Conservation (phyloP, 1,284 basidiomycete genomes). For the Moniliella sp. region DNA sequence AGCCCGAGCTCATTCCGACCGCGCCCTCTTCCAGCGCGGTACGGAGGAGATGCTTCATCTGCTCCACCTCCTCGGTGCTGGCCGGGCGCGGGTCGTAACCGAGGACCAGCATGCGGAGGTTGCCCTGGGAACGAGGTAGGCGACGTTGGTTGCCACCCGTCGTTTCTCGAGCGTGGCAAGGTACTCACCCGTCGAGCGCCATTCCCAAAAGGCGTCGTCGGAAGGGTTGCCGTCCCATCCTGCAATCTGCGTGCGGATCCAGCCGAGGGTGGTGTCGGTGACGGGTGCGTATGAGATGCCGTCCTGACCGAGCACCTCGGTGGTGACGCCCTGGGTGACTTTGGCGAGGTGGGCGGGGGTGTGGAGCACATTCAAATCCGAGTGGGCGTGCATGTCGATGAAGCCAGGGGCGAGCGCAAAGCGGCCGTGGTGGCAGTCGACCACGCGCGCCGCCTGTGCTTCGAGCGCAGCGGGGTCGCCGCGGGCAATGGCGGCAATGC, state of each 20-base stretch:
- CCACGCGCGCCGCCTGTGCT: background rate
- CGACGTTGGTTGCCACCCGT: constrained; percentile 29
- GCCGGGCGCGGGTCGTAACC: constrained; percentile 25
- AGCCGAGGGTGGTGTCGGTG: background rate
- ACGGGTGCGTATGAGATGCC: constrained; percentile 31
- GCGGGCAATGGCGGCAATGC: background rate
- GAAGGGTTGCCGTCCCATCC: constrained; percentile 35
- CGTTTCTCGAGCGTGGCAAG: constrained; percentile 30
- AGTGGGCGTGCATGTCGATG: constrained; percentile 35
- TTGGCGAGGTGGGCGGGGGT: constrained; percentile 31
- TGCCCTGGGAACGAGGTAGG: constrained; percentile 34
- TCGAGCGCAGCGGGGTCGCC: background rate
- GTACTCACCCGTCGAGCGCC: constrained; percentile 8
- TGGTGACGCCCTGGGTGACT: constrained; percentile 33
- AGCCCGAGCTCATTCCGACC: constrained; percentile 33
- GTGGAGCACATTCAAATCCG: constrained; percentile 31
- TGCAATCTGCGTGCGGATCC: constrained; percentile 31
- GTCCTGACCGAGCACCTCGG: constrained; percentile 35
- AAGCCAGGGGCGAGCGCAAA: constrained; percentile 30
- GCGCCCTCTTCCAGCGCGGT: constrained; percentile 28
- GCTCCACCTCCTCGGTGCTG: constrained; percentile 11
- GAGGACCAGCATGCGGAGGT: constrained; percentile 29
- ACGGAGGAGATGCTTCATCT: constrained; percentile 19
- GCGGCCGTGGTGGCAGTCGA: constrained; percentile 1
- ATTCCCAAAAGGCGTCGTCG: constrained; percentile 21